A percentile compares a stretch with the other conserved stretches of the same genome.
phyloP scores from a whole-genome alignment of 1,284 basidiomycete species.

The Hemileia vastatrix region DNA sequence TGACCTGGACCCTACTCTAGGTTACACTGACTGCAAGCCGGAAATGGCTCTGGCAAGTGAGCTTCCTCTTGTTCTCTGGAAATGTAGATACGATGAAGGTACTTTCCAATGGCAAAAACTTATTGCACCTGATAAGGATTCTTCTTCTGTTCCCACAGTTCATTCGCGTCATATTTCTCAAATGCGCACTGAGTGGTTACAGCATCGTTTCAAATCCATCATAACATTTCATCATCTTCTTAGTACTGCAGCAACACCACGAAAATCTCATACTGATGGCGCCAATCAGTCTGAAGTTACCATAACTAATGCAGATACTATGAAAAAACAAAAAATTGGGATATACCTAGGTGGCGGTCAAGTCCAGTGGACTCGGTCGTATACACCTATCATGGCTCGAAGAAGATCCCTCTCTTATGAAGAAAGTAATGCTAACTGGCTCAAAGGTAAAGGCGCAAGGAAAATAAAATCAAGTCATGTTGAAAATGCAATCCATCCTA shows the following conservation, averaged over 20 bases:
- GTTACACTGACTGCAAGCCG: slow-evolving; percentile 65
- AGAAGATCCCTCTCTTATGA: slow-evolving; percentile 1
- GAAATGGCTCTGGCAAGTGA: slow-evolving; percentile 87
- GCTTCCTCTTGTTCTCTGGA: slow-evolving; percentile 83
- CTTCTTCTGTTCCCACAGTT: background rate
- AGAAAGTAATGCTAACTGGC: slow-evolving; percentile 2
- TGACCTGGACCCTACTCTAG: slow-evolving; percentile 19
- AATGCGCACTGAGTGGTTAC: background rate
- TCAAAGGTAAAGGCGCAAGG: slow-evolving; percentile 1
- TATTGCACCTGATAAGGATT: background rate
- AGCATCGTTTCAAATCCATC: background rate
- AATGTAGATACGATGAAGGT: slow-evolving; percentile 64
- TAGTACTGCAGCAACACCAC: too few relatives aligned
- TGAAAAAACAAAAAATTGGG: background rate
- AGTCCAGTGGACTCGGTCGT: background rate
- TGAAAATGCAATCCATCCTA: too few relatives aligned
- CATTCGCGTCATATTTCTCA: background rate
- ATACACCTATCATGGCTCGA: background rate
- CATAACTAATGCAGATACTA: background rate
- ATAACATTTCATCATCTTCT: background rate
- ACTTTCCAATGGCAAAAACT: slow-evolving; percentile 69
- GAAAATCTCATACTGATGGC: background rate
- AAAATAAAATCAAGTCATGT: too few relatives aligned
- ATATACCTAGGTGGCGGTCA: background rate
- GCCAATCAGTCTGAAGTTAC: too few relatives aligned